These are phyloP conservation scores for Aspergillus wentii DNA, from an alignment of 495 filamentous ascomycete species.

Conservation along the genomic window DNA sequence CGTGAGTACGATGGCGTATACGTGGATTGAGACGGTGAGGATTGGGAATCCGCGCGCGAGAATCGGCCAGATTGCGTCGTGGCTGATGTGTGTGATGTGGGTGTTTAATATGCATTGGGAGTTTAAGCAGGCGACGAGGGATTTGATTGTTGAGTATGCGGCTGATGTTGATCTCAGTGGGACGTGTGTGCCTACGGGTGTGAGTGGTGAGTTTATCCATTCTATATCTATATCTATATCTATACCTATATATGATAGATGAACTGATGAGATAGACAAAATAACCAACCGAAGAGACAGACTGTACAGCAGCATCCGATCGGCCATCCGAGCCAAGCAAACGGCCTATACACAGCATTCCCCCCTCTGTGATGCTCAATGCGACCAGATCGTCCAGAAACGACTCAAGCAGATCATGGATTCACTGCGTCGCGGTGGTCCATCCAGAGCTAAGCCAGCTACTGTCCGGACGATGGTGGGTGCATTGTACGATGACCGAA, in stretches of 20 bases:
- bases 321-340: neutral
- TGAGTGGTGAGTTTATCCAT: neutral
- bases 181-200: neutral
- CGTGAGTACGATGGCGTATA: neutral
- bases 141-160: neutral
- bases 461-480: neutral
- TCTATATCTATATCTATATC: too few species aligned
- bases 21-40: neutral
- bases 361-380: neutral
- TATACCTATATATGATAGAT: too few species aligned
- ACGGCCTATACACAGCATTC: too few species aligned
- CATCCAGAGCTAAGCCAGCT: neutral
- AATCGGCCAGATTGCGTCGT: neutral
- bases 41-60: neutral
- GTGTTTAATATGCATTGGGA: neutral
- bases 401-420: conserved; percentile 8
- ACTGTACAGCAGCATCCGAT: neutral
- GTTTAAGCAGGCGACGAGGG: neutral
- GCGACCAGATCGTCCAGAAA: neutral
- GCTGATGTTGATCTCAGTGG: neutral
- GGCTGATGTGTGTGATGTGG: neutral
- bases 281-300: neutral
- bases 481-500: neutral
- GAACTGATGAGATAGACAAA: neutral
- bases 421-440: neutral